Percentiles rank a stretch among this genome's conserved stretches.
Evolutionary conservation across 306 rosid species (phyloP).

Genomic region (Calophaca sinica): DNA sequence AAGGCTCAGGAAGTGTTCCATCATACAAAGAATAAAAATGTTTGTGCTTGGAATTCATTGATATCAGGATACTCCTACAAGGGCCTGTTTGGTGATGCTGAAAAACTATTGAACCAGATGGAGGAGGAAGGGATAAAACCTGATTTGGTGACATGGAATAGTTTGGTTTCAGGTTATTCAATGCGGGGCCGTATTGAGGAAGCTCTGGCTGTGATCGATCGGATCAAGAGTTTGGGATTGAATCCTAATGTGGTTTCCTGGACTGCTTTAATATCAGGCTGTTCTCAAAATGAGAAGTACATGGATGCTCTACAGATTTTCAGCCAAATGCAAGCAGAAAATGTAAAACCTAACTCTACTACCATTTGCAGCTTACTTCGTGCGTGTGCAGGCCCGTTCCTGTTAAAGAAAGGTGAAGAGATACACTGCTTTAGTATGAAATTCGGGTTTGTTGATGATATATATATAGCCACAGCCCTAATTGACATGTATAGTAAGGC

Average conservation of each 20-base stretch:
- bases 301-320: slow-evolving; percentile 56
- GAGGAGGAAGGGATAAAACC: slow-evolving; percentile 59
- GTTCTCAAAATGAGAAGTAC: slow-evolving; percentile 63
- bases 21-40: slow-evolving; percentile 60
- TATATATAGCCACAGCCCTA: slow-evolving; percentile 63
- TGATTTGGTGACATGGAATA: slow-evolving; percentile 76
- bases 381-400: slow-evolving; percentile 69
- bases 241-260: slow-evolving; percentile 75
- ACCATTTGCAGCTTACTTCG: slow-evolving; percentile 65
- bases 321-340: slow-evolving; percentile 67
- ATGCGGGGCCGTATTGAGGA: slow-evolving; percentile 58
- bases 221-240: slow-evolving; percentile 61
- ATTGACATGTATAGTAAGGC: slow-evolving; percentile 71
- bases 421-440: slow-evolving; percentile 60
- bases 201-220: slow-evolving; percentile 57
- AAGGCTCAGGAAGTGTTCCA: slow-evolving; percentile 58
- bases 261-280: slow-evolving; percentile 80
- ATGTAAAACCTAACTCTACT: slow-evolving; percentile 60
- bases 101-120: slow-evolving; percentile 56
- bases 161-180: slow-evolving; percentile 73
- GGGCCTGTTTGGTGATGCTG: slow-evolving; percentile 62
- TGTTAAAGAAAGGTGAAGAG: slow-evolving; percentile 70
- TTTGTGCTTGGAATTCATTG: slow-evolving; percentile 74
- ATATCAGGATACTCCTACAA: slow-evolving; percentile 72
- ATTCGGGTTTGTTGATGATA: slow-evolving; percentile 54